Evolutionary conservation across 495 filamentous ascomycete genomes (phyloP), one percentile per base, ranked within the genome.

Genomic region (Filosporella fistucella): DNA sequence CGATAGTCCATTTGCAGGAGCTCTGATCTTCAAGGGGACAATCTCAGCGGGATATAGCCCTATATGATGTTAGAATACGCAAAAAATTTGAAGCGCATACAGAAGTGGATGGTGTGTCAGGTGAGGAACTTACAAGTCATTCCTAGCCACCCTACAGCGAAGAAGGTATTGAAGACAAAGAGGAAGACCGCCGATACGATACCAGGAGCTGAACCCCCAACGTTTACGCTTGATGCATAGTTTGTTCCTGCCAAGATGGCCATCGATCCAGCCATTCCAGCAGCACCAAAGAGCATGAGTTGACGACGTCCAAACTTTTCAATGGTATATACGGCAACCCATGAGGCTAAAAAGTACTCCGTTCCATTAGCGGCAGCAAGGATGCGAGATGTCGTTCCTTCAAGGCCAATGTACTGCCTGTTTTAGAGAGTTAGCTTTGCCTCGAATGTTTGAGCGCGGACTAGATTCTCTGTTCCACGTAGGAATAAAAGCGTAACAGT

Each of bases 1-100:
- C 0, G 80, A 76, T 10, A 89, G 63, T 11, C 85, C 86, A 50
- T 87, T 89, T 25, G 84, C 81, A 1, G 83, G 83, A 1, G 84
- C 86, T 17, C 86, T 77, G 55, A 86, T 87, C 26, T 81, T 76
- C 30, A 89, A 65, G 13, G 83, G 84, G 2, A 84, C 82, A 54
- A 89, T 82, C 57, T 88, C 85, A 45, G 82, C 85, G 1, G 81
- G 78, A 58, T 89, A 89, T 18, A 89, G 67, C 83, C 68, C 25
- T 51, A 8, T 22, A 43, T 17, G 10, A 2, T 25, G 21, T 43
- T 25, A 37, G n/a, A 61, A 13, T 63, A 26, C 8, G 36, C n/a
- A 16, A 24, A 18, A 36, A 46, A 46, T 35, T 41, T 34, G 13
- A 47, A 20, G 16, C n/a, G 28, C 10, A 11, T 29, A 43, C 16